phyloP scores from a whole-genome alignment of 1,284 basidiomycete genomes.

The Ceratobasidium sp. region DNA sequence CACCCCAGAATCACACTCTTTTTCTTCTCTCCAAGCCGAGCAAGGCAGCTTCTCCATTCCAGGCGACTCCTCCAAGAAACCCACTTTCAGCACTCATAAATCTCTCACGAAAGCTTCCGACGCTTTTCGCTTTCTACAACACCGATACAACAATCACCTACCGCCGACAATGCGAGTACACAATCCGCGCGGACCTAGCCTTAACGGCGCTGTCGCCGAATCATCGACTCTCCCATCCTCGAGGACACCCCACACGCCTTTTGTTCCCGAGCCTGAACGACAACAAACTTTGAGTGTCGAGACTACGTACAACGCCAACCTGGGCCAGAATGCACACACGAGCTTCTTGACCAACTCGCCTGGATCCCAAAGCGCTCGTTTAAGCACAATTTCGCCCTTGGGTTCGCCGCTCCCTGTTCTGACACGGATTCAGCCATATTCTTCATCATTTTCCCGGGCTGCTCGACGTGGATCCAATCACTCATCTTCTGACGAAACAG shows the following conservation, averaged over 20 bases:
- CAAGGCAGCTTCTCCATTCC: constrained; percentile 37
- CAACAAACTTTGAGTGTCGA: constrained; percentile 18
- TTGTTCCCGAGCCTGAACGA: constrained; percentile 32
- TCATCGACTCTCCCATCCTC: constrained; percentile 32
- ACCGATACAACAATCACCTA: constrained; percentile 31
- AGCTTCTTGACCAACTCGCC: constrained; percentile 18
- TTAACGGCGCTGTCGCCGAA: constrained; percentile 39
- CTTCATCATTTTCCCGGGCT: constrained; percentile 38
- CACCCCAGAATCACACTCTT: constrained; percentile 40
- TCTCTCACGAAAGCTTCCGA: constrained; percentile 38
- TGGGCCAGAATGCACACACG: constrained; percentile 2
- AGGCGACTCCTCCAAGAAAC: constrained; percentile 36
- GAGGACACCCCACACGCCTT: constrained; percentile 20
- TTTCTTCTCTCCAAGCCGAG: constrained; percentile 38
- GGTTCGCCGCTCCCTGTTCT: constrained; percentile 38
- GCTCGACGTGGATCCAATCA: constrained; percentile 30
- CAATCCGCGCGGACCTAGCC: constrained; percentile 31
- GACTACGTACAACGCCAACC: constrained; percentile 14
- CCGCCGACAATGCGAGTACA: constrained; percentile 25
- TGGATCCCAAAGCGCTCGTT: constrained; percentile 31
- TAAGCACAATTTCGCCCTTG: constrained; percentile 32
- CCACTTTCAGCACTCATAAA: constrained; percentile 36
- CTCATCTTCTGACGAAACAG: constrained; percentile 31
- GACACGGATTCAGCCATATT: constrained; percentile 34
- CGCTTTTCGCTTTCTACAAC: constrained; percentile 38